These are phyloP conservation scores for Alternaria angustiovoidea DNA, from an alignment of 2,329 filamentous ascomycete species.

Conservation along the genomic window DNA sequence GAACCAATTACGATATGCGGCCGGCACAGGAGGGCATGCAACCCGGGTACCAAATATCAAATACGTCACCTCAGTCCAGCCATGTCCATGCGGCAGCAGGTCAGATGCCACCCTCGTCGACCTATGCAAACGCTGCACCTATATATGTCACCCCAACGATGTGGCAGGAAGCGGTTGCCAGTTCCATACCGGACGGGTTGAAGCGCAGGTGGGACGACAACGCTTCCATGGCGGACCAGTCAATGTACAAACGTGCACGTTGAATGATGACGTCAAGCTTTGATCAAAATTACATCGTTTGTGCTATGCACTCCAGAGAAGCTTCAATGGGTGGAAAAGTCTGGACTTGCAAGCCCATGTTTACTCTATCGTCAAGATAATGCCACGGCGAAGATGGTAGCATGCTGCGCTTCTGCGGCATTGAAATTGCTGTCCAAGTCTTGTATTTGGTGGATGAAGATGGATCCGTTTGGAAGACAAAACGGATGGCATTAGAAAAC, in stretches of 20 bases:
- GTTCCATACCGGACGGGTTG: constrained; percentile 51
- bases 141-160: constrained; percentile 58
- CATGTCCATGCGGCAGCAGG: constrained; percentile 37
- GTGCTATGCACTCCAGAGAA: constrained; percentile 1
- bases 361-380: not conserved
- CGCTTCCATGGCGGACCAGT: constrained; percentile 44
- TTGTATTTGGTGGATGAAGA: not conserved
- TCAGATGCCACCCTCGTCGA: constrained; percentile 47
- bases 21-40: constrained; percentile 45
- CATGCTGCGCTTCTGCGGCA: not conserved
- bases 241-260: constrained; percentile 50
- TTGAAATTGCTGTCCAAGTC: constrained; percentile 1
- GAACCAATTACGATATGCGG: constrained; percentile 50
- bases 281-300: not conserved
- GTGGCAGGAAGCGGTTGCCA: constrained; percentile 61
- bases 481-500: not conserved
- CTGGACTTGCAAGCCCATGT: constrained; percentile 1
- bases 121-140: constrained; percentile 41
- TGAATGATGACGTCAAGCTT: constrained; percentile 26
- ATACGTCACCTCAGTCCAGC: constrained; percentile 46
- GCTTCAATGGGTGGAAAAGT: constrained; percentile 3
- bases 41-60: constrained; percentile 46
- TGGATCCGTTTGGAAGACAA: not conserved
- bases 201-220: constrained; percentile 58
- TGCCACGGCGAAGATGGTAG: not conserved